Evolutionary conservation across 148 eudicot species (phyloP), one percentile per base, ranked within the genome.

Genomic region (Bassia scoparia): DNA sequence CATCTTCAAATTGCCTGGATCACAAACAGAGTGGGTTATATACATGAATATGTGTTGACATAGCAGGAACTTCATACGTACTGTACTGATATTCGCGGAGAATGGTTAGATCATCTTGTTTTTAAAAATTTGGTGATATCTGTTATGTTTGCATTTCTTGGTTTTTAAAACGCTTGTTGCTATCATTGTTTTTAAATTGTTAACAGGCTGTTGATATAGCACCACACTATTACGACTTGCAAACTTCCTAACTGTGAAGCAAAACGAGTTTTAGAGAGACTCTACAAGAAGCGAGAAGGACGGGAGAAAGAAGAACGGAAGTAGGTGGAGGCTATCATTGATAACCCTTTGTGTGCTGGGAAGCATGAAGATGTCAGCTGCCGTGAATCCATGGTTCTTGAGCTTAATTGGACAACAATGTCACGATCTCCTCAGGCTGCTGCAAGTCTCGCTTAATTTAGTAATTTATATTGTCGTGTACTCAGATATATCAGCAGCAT

Each of bases 21-120:
- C 99, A 95, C 77, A 95, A 95, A 83, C 99, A 13, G 99, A 95
- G 77, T 95, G 99, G 99, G 99, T 95, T 44, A 95, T 95, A 41
- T 95, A 95, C 80, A n/a, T 48, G 99, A 95, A 78, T 95, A 92
- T 83, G 99, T 95, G 60, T 81, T 91, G 53, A 92, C 99, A n/a
- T 10, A 95, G 88, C 84, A 82, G 99, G 81, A 92, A 87, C 78
- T 95, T 89, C 78, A 95, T 95, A n/a, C 96, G 99, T n/a, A 95
- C 97, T 20, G 99, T n/a, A 89, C 97, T 48, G 99, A 95, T 85
- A 72, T 95, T 61, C 90, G 92, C 72, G 99, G 99, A 16, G 99
- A 95, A 81, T 95, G 99, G 99, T 95, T 55, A 86, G 96, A 73
- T 62, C 37, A 14, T 34, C 38, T 41, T 41, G 9, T 41, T 8